Evolutionary conservation across 2,329 filamentous ascomycete species (phyloP), one percentile per base, ranked within the genome.

Genomic region (Colletotrichum sp.): DNA sequence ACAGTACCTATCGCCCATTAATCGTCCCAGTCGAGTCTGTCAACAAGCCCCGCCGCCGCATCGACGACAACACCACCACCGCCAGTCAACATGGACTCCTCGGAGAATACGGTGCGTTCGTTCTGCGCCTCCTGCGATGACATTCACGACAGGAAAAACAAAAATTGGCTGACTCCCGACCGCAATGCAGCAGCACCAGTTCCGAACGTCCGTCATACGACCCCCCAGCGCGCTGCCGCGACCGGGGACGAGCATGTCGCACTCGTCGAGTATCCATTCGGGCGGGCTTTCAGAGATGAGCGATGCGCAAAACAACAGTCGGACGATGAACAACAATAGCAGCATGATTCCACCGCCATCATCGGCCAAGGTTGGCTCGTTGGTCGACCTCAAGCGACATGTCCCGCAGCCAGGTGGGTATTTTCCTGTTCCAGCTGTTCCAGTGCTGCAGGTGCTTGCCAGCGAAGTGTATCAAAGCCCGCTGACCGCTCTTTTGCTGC

Each of bases 261-360:
- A 52, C 44, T 52, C 44, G n/a, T 52, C 44, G n/a, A 52, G 44
- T 52, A 13, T 77, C 16, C 59, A 81, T 36, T 81, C 79, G 70
- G 84, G 85, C 72, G 84, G 85, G 5, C 86, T 93, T 18, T 83
- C 87, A 12, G 91, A 93, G 80, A 89, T 91, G 78, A 88, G 86
- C 80, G 90, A 92, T 9, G 92, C 91, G n/a, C 90, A 93, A 80
- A 87, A 85, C 83, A 93, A 93, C 81, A 83, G 88, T 59, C 89
- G 91, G 67, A 82, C 84, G 13, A 52, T 52, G 44, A 52, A 52
- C 44, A 52, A 52, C 88, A 88, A 66, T 82, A 84, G 3, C 81
- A 52, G 87, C 1, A 85, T 85, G 49, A 85, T 85, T 68, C 84
- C 87, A 39, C 84, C 86, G 13, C 81, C 86, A 8, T 52, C 44